Conservation (phyloP, 2,329 filamentous ascomycete species). For the Acarospora socialis region DNA sequence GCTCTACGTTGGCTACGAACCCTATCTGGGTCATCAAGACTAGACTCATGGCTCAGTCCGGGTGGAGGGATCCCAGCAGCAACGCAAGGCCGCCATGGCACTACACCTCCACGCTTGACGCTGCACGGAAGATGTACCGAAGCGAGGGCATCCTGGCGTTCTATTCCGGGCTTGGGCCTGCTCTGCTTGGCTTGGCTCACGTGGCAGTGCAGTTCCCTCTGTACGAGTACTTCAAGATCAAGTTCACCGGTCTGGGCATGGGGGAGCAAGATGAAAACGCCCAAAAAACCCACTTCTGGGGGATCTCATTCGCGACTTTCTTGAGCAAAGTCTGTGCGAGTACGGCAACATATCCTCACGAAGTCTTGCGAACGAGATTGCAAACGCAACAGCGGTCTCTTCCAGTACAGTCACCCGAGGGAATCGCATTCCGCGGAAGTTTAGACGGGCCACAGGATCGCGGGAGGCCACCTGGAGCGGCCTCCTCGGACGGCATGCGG, state of each 20-base stretch:
- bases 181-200: slow-evolving; percentile 79
- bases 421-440: slow-evolving; percentile 33
- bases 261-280: slow-evolving; percentile 49
- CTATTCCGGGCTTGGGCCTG: slow-evolving; percentile 87
- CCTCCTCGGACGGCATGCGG: slow-evolving; percentile 43
- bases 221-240: slow-evolving; percentile 84
- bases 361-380: slow-evolving; percentile 82
- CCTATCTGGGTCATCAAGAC: slow-evolving; percentile 99
- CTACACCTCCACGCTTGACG: slow-evolving; percentile 79
- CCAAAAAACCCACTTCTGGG: slow-evolving; percentile 57
- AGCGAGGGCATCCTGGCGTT: slow-evolving; percentile 81
- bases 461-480: slow-evolving; percentile 29
- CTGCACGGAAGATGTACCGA: slow-evolving; percentile 88
- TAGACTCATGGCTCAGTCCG: slow-evolving; percentile 86
- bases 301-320: slow-evolving; percentile 77
- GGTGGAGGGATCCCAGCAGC: slow-evolving; percentile 38
- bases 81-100: slow-evolving; percentile 52
- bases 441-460: slow-evolving; percentile 28
- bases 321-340: slow-evolving; percentile 90
- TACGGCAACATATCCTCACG: slow-evolving; percentile 90
- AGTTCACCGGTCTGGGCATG: slow-evolving; percentile 81
- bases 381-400: slow-evolving; percentile 76
- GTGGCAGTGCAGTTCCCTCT: slow-evolving; percentile 95
- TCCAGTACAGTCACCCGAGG: slow-evolving; percentile 32
- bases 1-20: slow-evolving; percentile 87